A percentile compares a stretch with the other conserved stretches of the same genome.
phyloP scores from a whole-genome alignment of 1,284 basidiomycete species.

The Meripilus lineatus region DNA sequence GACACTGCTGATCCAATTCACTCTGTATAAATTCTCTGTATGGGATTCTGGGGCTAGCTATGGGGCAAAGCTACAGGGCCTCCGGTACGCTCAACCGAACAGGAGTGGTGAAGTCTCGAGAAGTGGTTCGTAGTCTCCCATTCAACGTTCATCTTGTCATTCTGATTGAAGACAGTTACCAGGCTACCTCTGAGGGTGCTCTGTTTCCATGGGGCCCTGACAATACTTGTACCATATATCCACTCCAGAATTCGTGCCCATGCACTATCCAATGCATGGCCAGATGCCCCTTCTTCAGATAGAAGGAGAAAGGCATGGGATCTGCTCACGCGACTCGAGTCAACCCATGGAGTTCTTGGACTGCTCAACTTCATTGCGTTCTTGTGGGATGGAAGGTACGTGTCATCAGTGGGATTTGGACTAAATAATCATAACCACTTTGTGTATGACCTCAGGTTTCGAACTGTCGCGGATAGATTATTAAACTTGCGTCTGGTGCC shows the following conservation, averaged over 20 bases:
- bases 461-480: slow-evolving; percentile 80
- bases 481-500: slow-evolving; percentile 80
- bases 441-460: slow-evolving; percentile 52
- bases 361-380: slow-evolving; percentile 82
- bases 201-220: slow-evolving; percentile 67
- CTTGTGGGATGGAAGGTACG: slow-evolving; percentile 81
- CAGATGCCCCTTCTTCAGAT: slow-evolving; percentile 81
- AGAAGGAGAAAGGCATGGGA: slow-evolving; percentile 75
- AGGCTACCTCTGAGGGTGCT: slow-evolving; percentile 58
- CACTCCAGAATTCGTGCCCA: slow-evolving; percentile 69
- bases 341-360: slow-evolving; percentile 51
- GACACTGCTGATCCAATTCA: slow-evolving; percentile 67
- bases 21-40: slow-evolving; percentile 81
- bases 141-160: not conserved
- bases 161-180: slow-evolving; percentile 30
- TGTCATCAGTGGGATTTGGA: slow-evolving; percentile 11
- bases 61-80: slow-evolving; percentile 87
- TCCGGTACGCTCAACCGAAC: slow-evolving; percentile 47
- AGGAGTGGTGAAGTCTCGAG: no score
- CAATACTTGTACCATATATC: slow-evolving; percentile 76
- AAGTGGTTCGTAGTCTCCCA: slow-evolving; percentile 3
- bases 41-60: slow-evolving; percentile 84
- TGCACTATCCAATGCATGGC: slow-evolving; percentile 84
- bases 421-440: slow-evolving; percentile 3
- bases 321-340: slow-evolving; percentile 65